Evolutionary conservation across 1,284 basidiomycete species (phyloP).

Genomic region (Agaricales sp.): DNA sequence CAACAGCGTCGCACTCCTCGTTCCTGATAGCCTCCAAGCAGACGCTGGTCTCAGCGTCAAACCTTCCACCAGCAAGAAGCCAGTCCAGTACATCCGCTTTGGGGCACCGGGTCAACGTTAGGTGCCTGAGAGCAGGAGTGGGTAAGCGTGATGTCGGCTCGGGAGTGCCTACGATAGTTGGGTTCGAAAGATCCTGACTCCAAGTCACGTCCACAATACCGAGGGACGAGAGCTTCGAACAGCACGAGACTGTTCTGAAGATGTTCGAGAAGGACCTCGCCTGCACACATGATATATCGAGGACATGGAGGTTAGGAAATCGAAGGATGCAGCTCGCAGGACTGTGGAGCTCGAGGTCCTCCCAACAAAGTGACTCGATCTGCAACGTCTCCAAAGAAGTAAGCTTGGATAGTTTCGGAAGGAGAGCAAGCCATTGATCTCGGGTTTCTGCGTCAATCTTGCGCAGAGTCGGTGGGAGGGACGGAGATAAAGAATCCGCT

Average conservation of each 20-base stretch:
- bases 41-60: not conserved
- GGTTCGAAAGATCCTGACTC: not conserved
- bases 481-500: too few species aligned
- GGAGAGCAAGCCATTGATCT: not conserved
- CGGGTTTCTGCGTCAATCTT: slow-evolving; percentile 1
- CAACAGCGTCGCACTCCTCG: not conserved
- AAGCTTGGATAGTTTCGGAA: not conserved
- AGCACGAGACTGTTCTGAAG: not conserved
- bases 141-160: not conserved
- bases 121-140: not conserved
- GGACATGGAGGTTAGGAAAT: not conserved
- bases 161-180: not conserved
- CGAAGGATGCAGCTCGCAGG: slow-evolving; percentile 1
- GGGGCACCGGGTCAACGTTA: not conserved
- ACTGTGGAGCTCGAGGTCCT: not conserved
- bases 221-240: not conserved
- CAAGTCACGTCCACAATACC: not conserved
- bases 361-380: not conserved
- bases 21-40: not conserved
- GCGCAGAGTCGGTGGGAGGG: too few species aligned
- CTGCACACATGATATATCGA: not conserved
- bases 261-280: not conserved
- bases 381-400: not conserved
- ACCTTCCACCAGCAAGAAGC: not conserved
- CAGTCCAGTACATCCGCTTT: not conserved